Conservation (phyloP, 1,139 yeast species). For the Taiozyma sp. region DNA sequence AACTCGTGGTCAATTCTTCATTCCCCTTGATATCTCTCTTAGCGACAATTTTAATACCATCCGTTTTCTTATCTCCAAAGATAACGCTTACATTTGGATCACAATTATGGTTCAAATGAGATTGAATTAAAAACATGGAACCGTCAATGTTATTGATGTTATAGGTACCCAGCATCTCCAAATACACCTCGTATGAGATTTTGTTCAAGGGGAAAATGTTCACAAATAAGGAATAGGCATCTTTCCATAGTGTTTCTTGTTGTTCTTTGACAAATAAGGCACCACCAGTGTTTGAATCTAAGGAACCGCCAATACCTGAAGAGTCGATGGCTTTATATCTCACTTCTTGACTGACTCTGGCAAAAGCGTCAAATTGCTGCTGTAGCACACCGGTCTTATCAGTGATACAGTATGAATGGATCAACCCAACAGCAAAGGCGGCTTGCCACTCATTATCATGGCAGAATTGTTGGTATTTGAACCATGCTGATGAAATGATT, state of each 20-base stretch:
- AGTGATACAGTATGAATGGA: constrained; percentile 44
- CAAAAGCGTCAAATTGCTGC: constrained; percentile 56
- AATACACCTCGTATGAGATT: constrained; percentile 49
- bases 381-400: constrained; percentile 39
- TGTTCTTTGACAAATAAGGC: constrained; percentile 50
- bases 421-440: constrained; percentile 58
- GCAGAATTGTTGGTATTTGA: constrained; percentile 55
- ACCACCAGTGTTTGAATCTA: constrained; percentile 47
- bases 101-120: constrained; percentile 77
- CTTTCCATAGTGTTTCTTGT: constrained; percentile 56
- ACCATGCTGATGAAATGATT: constrained; percentile 49
- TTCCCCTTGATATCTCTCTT: constrained; percentile 53
- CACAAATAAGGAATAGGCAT: constrained; percentile 56
- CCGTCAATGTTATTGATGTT: constrained; percentile 72
- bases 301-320: constrained; percentile 45
- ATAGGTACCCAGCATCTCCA: constrained; percentile 64
- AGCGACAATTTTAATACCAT: constrained; percentile 59
- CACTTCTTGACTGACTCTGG: constrained; percentile 62
- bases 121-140: constrained; percentile 54
- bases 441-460: constrained; percentile 66
- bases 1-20: constrained; percentile 67
- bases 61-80: constrained; percentile 40
- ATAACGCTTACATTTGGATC: constrained; percentile 64
- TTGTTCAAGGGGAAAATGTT: constrained; percentile 43
- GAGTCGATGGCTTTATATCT: constrained; percentile 59